phyloP scores from a whole-genome alignment of 2,329 filamentous ascomycete species.

The Aspergillus neotritici region DNA sequence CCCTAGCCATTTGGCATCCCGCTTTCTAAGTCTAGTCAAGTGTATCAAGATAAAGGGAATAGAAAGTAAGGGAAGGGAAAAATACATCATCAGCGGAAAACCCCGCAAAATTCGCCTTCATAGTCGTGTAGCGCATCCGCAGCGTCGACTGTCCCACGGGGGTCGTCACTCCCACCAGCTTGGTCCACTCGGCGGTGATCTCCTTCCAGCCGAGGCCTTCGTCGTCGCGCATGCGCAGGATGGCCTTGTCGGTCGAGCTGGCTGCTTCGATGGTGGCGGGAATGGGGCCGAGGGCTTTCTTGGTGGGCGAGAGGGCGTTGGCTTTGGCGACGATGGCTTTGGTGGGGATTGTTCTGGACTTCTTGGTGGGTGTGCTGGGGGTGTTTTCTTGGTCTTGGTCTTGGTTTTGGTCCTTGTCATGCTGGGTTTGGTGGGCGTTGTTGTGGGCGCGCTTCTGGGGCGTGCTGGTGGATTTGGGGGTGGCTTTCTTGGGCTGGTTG shows the following conservation, averaged over 20 bases:
- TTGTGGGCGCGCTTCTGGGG: not conserved
- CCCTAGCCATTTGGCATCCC: too few species aligned
- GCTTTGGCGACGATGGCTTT: not conserved
- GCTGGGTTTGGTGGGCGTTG: not conserved
- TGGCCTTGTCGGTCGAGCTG: slow-evolving; percentile 18
- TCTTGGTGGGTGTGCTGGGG: slow-evolving; percentile 18
- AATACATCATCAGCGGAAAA: slow-evolving; percentile 33
- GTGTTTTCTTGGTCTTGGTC: slow-evolving; percentile 3
- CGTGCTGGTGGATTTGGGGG: too few species aligned
- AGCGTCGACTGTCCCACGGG: slow-evolving; percentile 30
- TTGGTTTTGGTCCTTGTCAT: slow-evolving; percentile 2
- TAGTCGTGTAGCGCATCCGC: slow-evolving; percentile 33
- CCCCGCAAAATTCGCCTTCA: slow-evolving; percentile 37
- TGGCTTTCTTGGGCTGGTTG: not conserved
- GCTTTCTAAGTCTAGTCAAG: too few species aligned
- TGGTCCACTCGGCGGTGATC: slow-evolving; percentile 20
- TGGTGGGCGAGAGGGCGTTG: not conserved
- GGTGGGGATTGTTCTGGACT: slow-evolving; percentile 5
- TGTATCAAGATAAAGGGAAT: not conserved
- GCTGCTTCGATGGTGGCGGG: slow-evolving; percentile 19
- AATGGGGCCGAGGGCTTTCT: slow-evolving; percentile 13
- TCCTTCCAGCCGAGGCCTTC: slow-evolving; percentile 22
- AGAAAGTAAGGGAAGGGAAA: not conserved
- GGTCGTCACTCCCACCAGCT: slow-evolving; percentile 24
- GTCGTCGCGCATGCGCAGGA: slow-evolving; percentile 26